Percentiles rank a stretch among this genome's conserved stretches.
Evolutionary conservation across 2,329 filamentous ascomycete genomes (phyloP).

Genomic region (Colletotrichum karsti): DNA sequence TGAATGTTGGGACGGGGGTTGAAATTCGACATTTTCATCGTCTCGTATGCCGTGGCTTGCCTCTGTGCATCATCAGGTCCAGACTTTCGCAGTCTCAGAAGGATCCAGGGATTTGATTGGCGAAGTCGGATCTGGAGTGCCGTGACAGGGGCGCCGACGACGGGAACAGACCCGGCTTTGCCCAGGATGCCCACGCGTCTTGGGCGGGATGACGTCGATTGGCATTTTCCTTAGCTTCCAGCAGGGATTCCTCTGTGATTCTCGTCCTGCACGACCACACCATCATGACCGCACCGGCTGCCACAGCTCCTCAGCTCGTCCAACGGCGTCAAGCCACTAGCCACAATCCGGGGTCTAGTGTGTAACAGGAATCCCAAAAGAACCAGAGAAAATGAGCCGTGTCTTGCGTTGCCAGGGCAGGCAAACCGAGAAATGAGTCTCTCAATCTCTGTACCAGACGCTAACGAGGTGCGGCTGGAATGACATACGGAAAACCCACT

Average conservation of each 20-base stretch:
- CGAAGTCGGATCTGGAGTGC: conserved; percentile 21
- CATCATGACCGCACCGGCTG: conserved; percentile 9
- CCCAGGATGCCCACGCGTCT: conserved; percentile 19
- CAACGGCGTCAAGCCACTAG: conserved; percentile 8
- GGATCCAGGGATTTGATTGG: conserved; percentile 11
- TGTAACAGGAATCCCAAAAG: conserved; percentile 7
- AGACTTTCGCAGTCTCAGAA: neutral
- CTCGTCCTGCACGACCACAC: neutral
- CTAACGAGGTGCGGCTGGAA: neutral
- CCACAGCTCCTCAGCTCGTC: neutral
- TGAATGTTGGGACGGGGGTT: neutral
- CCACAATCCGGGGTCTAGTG: conserved; percentile 24
- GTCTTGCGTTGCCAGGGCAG: neutral
- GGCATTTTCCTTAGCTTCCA: neutral
- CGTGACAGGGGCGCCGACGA: neutral
- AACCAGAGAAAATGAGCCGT: neutral
- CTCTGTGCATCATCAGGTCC: neutral
- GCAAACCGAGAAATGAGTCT: neutral
- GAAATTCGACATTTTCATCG: neutral
- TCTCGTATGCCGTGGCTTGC: conserved; percentile 21
- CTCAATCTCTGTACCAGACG: too few relatives aligned
- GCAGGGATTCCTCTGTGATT: neutral
- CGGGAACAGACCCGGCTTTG: conserved; percentile 8
- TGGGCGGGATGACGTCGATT: conserved; percentile 25
- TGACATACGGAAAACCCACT: conserved; percentile 19